A percentile compares a stretch with the other conserved stretches of the same genome.
phyloP scores from a whole-genome alignment of 768 basidiomycete species.

The Lactifluus rugatus region DNA sequence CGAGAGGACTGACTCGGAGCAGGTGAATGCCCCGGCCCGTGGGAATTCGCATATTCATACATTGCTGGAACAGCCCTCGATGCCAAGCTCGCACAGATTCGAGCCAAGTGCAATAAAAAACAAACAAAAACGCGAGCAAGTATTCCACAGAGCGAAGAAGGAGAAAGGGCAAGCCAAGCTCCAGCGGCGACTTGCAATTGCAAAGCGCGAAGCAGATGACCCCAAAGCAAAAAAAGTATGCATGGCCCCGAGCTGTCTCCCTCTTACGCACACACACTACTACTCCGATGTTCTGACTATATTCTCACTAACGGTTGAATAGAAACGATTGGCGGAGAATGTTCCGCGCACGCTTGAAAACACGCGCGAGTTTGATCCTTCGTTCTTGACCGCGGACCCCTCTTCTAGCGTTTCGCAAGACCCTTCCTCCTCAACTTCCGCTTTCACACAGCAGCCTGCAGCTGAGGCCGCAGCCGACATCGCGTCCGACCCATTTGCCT shows the following conservation, averaged over 20 bases:
- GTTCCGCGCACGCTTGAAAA: conserved; percentile 91
- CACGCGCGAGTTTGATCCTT: conserved; percentile 75
- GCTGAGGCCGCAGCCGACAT: conserved; percentile 61
- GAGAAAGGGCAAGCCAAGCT: conserved; percentile 75
- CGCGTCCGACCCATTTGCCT: conserved; percentile 65
- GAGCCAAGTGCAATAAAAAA: conserved; percentile 70
- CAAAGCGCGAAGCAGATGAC: conserved; percentile 67
- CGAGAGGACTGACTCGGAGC: too few relatives aligned
- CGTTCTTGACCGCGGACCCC: conserved; percentile 49
- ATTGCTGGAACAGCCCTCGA: too few relatives aligned
- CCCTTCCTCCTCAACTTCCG: conserved; percentile 22
- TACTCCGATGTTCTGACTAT: neutral
- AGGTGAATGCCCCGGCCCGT: neutral
- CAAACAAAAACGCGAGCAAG: conserved; percentile 78
- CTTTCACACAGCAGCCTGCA: conserved; percentile 24
- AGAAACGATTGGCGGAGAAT: conserved; percentile 82
- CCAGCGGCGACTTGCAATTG: conserved; percentile 64
- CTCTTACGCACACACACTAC: too few relatives aligned
- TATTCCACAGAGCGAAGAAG: conserved; percentile 62
- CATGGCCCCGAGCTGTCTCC: neutral
- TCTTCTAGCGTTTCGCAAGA: conserved; percentile 16
- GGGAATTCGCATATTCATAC: neutral
- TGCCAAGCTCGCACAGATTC: conserved; percentile 49
- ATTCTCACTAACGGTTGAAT: neutral
- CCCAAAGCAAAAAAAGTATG: conserved; percentile 70